Conservation (phyloP, 495 filamentous ascomycete species). For the Lindgomyces ingoldianus region DNA sequence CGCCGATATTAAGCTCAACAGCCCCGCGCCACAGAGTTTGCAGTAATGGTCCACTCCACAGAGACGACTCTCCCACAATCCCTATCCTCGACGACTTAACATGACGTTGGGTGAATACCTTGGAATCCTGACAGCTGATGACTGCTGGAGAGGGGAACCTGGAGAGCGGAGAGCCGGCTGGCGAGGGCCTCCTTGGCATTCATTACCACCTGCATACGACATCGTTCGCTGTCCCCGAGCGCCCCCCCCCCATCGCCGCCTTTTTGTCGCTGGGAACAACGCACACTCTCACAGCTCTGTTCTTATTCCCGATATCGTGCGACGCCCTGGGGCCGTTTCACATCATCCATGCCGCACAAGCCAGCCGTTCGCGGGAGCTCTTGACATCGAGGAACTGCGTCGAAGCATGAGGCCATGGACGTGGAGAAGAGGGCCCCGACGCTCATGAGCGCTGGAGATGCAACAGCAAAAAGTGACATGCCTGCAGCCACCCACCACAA, state of each 20-base stretch:
- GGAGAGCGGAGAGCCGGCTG: too few relatives aligned
- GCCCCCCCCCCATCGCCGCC: not conserved
- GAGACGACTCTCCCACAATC: too few relatives aligned
- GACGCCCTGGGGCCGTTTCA: conserved; percentile 22
- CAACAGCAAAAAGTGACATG: not conserved
- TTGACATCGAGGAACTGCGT: not conserved
- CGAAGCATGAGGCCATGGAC: conserved; percentile 9
- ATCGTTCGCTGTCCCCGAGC: not conserved
- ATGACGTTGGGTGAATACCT: too few relatives aligned
- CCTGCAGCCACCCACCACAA: not conserved
- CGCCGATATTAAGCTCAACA: too few relatives aligned
- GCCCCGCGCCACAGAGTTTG: too few relatives aligned
- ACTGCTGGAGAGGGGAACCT: too few relatives aligned
- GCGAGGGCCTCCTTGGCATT: too few relatives aligned
- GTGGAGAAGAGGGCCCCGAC: not conserved
- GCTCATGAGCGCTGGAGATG: not conserved
- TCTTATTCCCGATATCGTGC: conserved; percentile 30
- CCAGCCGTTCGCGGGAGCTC: not conserved
- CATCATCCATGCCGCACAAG: conserved; percentile 24
- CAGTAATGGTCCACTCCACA: too few relatives aligned
- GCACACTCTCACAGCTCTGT: not conserved
- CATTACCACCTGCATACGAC: not conserved
- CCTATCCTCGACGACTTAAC: too few relatives aligned
- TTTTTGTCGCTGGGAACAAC: conserved; percentile 18
- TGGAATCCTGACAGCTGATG: too few relatives aligned